Conservation (phyloP, 164 flowering plant genomes). For the Paratinospora sagittata region DNA sequence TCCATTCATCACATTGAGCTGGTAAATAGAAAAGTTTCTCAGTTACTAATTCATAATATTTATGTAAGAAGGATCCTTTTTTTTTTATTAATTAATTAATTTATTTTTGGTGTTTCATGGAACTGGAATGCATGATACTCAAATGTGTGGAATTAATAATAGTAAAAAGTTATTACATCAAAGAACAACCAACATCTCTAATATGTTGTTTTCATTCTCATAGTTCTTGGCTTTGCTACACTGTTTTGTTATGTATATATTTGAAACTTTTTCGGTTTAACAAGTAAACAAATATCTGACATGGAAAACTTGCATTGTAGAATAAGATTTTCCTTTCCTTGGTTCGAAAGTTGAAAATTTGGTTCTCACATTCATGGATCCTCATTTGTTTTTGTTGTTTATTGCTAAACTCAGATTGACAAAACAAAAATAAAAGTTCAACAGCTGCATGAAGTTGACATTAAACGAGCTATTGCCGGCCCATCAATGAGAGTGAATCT, state of each 20-base stretch:
- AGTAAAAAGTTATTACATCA: not conserved
- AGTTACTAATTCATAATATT: not conserved
- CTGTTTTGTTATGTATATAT: not conserved
- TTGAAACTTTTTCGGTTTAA: not conserved
- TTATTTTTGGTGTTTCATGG: not conserved
- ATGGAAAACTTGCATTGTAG: not conserved
- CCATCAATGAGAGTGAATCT: slow-evolving; percentile 56
- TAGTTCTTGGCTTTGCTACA: not conserved
- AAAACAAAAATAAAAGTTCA: slow-evolving; percentile 45
- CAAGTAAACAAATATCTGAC: not conserved
- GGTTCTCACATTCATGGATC: not conserved
- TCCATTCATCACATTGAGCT: slow-evolving; percentile 77
- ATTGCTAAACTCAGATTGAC: slow-evolving; percentile 44
- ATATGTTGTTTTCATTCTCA: not conserved
- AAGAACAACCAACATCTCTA: not conserved
- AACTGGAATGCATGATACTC: not conserved
- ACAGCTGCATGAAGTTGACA: slow-evolving; percentile 45
- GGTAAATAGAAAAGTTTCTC: slow-evolving; percentile 30
- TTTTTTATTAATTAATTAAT: no score
- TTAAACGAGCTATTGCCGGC: slow-evolving; percentile 47
- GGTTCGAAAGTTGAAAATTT: not conserved
- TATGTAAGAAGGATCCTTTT: not conserved
- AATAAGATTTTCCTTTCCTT: not conserved
- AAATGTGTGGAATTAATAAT: not conserved
- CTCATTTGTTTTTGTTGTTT: not conserved